phyloP scores from a whole-genome alignment of 257 asterid genomes.

The Solanum gracilifrons region DNA sequence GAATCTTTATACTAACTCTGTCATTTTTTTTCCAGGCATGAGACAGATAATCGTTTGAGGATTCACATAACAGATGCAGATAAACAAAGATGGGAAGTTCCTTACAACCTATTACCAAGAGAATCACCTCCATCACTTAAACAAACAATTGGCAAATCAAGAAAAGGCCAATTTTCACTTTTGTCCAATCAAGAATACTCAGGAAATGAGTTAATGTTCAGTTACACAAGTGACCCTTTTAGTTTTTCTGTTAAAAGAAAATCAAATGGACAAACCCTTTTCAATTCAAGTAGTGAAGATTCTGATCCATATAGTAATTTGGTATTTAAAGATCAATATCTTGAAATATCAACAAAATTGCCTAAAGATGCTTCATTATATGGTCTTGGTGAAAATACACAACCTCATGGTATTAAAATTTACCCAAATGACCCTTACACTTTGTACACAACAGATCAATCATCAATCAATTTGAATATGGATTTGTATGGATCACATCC shows the following conservation, averaged over 20 bases:
- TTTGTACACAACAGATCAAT: constrained; percentile 59
- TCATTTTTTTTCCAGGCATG: constrained; percentile 37
- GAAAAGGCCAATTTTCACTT: constrained; percentile 15
- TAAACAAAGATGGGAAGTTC: constrained; percentile 87
- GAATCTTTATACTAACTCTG: background rate
- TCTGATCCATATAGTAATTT: constrained; percentile 38
- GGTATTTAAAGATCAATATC: constrained; percentile 92
- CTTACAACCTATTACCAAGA: constrained; percentile 70
- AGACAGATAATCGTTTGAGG: constrained; percentile 63
- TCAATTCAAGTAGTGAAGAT: constrained; percentile 43
- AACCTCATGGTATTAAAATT: constrained; percentile 78
- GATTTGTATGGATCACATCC: constrained; percentile 96
- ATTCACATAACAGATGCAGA: constrained; percentile 81
- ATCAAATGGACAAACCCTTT: constrained; percentile 71
- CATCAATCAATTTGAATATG: constrained; percentile 72
- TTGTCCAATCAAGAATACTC: constrained; percentile 19
- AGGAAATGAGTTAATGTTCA: constrained; percentile 55
- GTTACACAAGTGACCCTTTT: constrained; percentile 65
- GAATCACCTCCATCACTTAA: constrained; percentile 37
- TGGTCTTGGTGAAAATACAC: constrained; percentile 84
- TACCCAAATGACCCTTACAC: constrained; percentile 74
- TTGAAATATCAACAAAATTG: constrained; percentile 70
- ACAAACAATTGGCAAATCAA: constrained; percentile 15
- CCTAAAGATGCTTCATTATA: constrained; percentile 75
- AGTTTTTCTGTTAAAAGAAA: constrained; percentile 56